Evolutionary conservation across 1,284 basidiomycete genomes (phyloP), one percentile per base, ranked within the genome.

Genomic region (Heterobasidion occidentale): DNA sequence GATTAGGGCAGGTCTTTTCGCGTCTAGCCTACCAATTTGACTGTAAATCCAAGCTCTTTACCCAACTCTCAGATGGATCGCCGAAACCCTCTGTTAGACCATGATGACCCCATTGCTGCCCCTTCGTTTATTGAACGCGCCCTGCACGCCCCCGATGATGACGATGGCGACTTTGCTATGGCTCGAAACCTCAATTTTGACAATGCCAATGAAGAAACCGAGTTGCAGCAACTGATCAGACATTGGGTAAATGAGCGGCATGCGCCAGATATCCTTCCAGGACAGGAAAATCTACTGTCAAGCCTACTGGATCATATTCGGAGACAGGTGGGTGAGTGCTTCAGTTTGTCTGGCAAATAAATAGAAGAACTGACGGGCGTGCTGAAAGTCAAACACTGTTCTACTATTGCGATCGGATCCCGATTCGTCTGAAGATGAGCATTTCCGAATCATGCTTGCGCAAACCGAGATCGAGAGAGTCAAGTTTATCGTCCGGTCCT

Each of bases 381-480:
- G n/a, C n/a, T 46, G 46, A 38, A 60, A 84, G 83, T 80, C 82
- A 55, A 79, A 84, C 58, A 78, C 78, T 33, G 83, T 88, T 0
- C 83, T 86, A 62, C 70, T 86, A 17, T 72, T 95, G 27, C 79
- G 87, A 7, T 81, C 83, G 33, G 91, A 94, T 67, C 88, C 89
- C 0, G 78, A 83, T 42, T 86, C 90, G 1, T 88, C 85, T 1
- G 91, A 94, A 65, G 92, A 95, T 60, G 93, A 96, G 61, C 92
- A 97, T 66, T 88, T 94, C 62, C 79, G 92, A 60, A 88, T 94
- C 46, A 87, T 92, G 74, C 84, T 96, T 50, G 93, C 92, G 0
- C 91, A 94, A 71, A 94, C 91, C 0, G 94, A 97, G 71, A 84
- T 94, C 65, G 94, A 97, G 69, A 81, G 94, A 46, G 89, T 92